phyloP scores from a whole-genome alignment of 495 filamentous ascomycete genomes.

The Annulohypoxylon moriforme region DNA sequence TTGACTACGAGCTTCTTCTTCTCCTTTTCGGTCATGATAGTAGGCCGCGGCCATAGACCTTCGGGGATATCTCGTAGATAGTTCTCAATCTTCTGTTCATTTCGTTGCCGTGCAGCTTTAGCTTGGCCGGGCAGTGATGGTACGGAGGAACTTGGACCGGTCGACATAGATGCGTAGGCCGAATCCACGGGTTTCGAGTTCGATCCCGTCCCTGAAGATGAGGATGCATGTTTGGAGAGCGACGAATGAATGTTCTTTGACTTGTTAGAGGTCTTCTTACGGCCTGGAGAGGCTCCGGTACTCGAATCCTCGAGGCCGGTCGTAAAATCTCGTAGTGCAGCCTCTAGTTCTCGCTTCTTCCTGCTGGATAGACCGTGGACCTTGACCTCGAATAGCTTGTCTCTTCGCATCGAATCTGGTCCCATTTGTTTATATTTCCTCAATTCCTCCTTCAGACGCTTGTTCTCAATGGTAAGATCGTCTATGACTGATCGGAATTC shows the following conservation, averaged over 20 bases:
- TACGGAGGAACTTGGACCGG: conserved; percentile 57
- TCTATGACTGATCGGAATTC: conserved; percentile 66
- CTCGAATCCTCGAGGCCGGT: conserved; percentile 62
- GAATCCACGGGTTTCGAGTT: conserved; percentile 71
- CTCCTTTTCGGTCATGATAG: conserved; percentile 69
- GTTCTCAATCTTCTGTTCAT: conserved; percentile 65
- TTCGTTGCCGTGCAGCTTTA: conserved; percentile 43
- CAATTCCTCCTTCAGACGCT: conserved; percentile 75
- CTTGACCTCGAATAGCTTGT: conserved; percentile 81
- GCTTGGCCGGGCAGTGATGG: conserved; percentile 46
- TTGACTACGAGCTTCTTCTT: conserved; percentile 78
- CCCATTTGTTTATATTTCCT: conserved; percentile 73
- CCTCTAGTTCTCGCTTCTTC: conserved; percentile 79
- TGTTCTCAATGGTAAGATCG: conserved; percentile 77
- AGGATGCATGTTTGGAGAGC: conserved; percentile 58
- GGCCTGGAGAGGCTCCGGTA: conserved; percentile 48
- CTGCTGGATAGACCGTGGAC: conserved; percentile 72
- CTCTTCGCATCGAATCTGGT: conserved; percentile 66
- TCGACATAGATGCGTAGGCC: conserved; percentile 78
- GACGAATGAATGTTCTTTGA: conserved; percentile 51
- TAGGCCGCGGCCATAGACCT: conserved; percentile 64
- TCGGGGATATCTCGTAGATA: conserved; percentile 72
- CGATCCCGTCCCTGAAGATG: conserved; percentile 65
- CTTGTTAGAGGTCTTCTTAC: conserved; percentile 48
- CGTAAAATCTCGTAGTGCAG: conserved; percentile 74